These are phyloP conservation scores for Earliella scabrosa DNA, from an alignment of 1,284 basidiomycete species.

Conservation along the genomic window DNA sequence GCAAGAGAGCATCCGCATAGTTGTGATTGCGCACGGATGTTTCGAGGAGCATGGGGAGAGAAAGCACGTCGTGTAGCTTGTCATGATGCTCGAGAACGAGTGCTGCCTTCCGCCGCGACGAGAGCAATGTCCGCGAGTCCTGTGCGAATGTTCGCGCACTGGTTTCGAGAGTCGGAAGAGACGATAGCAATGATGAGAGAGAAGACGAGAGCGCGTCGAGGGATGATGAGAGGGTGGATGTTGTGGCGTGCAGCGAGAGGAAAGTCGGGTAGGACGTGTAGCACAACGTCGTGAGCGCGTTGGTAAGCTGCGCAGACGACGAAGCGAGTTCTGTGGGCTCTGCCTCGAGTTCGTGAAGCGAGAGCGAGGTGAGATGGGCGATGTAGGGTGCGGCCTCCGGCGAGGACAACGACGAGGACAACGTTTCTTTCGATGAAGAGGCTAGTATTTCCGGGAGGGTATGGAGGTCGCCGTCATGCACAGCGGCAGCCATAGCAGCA, in stretches of 20 bases:
- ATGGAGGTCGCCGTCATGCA: conserved; percentile 11
- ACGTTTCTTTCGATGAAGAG: conserved; percentile 14
- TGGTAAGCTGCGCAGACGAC: conserved; percentile 82
- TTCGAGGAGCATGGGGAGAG: conserved; percentile 88
- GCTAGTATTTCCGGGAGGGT: conserved; percentile 21
- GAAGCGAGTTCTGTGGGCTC: conserved; percentile 79
- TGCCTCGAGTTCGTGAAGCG: conserved; percentile 65
- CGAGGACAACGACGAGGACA: conserved; percentile 21
- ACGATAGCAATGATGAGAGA: conserved; percentile 67
- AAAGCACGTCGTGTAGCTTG: conserved; percentile 88
- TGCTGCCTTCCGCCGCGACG: conserved; percentile 73
- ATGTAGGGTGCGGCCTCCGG: conserved; percentile 51
- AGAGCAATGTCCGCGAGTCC: conserved; percentile 58
- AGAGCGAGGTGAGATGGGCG: conserved; percentile 64
- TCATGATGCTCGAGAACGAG: conserved; percentile 90
- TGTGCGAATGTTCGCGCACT: conserved; percentile 68
- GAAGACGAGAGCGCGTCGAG: conserved; percentile 69
- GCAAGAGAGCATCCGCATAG: conserved; percentile 88
- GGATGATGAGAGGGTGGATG: conserved; percentile 67
- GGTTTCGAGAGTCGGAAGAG: conserved; percentile 75
- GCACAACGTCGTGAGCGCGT: conserved; percentile 86
- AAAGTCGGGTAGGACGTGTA: conserved; percentile 90
- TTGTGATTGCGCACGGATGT: conserved; percentile 91
- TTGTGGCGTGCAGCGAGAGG: conserved; percentile 79
- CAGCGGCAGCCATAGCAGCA: neutral